Percentiles rank a stretch among this genome's conserved stretches.
Evolutionary conservation across 495 filamentous ascomycete genomes (phyloP).

Genomic region (Penicillium egyptiacum): DNA sequence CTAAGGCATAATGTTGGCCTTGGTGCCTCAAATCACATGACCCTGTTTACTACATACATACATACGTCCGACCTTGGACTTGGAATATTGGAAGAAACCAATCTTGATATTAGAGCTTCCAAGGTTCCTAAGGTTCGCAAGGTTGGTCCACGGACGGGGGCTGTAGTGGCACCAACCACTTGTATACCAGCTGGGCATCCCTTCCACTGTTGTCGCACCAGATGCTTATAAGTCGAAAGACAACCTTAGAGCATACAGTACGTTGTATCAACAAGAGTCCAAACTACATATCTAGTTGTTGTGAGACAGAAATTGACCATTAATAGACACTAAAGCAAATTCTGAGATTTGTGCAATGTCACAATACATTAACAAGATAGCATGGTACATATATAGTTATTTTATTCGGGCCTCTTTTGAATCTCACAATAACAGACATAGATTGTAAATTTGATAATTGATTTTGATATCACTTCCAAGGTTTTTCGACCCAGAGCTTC

Average conservation of each 20-base stretch:
- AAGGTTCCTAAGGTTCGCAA: no score
- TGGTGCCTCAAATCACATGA: constrained; percentile 3
- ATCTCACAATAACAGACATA: background rate
- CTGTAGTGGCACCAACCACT: background rate
- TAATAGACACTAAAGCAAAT: background rate
- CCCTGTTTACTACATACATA: background rate
- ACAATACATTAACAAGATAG: background rate
- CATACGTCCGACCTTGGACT: no score
- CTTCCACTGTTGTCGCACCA: background rate
- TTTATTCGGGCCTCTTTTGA: background rate
- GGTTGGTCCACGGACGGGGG: no score
- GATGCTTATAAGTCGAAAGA: background rate
- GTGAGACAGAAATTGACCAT: background rate
- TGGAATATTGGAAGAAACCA: background rate
- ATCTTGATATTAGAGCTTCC: background rate
- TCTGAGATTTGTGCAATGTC: background rate
- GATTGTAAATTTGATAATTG: background rate
- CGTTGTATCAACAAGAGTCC: background rate
- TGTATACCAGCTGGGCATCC: background rate
- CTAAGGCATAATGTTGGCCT: constrained; percentile 13
- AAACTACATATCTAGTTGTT: background rate
- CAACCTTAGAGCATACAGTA: no score
- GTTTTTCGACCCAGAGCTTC: background rate
- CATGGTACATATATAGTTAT: background rate
- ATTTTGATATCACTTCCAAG: background rate